These are phyloP conservation scores for Luffa aegyptiaca DNA, from an alignment of 306 rosid genomes.

Conservation along the genomic window DNA sequence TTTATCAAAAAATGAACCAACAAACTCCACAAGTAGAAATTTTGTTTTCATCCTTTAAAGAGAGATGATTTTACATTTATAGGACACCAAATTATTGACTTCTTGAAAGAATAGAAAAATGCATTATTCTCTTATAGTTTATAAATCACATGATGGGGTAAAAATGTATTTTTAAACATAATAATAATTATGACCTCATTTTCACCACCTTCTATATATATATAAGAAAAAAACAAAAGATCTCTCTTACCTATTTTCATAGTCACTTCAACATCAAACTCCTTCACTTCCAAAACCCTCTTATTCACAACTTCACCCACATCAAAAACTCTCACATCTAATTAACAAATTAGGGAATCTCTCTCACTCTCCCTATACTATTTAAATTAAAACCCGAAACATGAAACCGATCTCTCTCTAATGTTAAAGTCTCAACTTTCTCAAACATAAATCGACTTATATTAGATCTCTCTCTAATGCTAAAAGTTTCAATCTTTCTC, in stretches of 20 bases:
- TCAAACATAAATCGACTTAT: too few species aligned
- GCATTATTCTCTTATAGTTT: neutral
- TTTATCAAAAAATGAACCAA: neutral
- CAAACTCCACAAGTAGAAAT: neutral
- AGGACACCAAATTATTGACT: neutral
- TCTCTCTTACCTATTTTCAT: slow-evolving; percentile 36
- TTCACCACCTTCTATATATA: neutral
- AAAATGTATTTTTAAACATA: neutral
- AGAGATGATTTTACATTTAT: neutral
- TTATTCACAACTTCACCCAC: neutral
- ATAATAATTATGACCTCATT: neutral
- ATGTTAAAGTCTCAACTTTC: neutral
- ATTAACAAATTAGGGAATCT: neutral
- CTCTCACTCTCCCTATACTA: neutral
- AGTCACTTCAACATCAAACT: slow-evolving; percentile 53
- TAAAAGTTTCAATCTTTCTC: neutral
- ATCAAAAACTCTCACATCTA: slow-evolving; percentile 6
- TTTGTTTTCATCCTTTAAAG: neutral
- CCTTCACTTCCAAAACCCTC: slow-evolving; percentile 36
- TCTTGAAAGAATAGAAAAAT: neutral
- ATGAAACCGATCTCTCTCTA: neutral
- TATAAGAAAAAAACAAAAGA: slow-evolving; percentile 36
- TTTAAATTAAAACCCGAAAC: neutral
- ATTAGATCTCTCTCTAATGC: neutral
- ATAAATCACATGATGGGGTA: neutral